Conservation (phyloP, 2,329 filamentous ascomycete genomes). For the Aureobasidium subglaciale region DNA sequence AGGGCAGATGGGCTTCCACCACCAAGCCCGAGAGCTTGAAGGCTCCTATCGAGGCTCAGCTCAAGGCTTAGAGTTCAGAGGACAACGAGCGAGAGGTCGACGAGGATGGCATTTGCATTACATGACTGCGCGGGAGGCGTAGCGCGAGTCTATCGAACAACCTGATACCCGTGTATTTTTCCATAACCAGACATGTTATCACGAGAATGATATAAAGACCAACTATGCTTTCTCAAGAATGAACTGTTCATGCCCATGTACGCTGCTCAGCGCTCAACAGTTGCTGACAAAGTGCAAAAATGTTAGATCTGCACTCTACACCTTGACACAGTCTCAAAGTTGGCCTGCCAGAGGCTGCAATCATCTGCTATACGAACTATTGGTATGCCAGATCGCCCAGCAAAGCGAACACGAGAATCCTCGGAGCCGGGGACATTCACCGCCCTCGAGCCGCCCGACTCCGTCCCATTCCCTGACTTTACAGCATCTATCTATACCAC, state of each 20-base stretch:
- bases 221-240: neutral
- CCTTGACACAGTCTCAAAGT: too few relatives aligned
- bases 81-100: neutral
- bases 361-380: too few relatives aligned
- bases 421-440: neutral
- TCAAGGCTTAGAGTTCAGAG: constrained; percentile 36
- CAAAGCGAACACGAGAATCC: neutral
- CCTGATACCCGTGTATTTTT: constrained; percentile 12
- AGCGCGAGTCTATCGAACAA: neutral
- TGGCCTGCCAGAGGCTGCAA: too few relatives aligned
- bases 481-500: too few relatives aligned
- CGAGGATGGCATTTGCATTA: neutral
- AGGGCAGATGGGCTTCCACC: constrained; percentile 77
- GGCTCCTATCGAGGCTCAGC: constrained; percentile 65
- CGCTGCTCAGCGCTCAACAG: too few relatives aligned
- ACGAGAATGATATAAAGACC: neutral
- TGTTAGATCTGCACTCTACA: too few relatives aligned
- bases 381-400: too few relatives aligned
- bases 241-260: neutral
- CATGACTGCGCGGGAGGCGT: neutral
- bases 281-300: too few relatives aligned
- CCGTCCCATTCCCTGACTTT: too few relatives aligned
- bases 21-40: constrained; percentile 80
- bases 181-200: neutral
- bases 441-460: neutral